Evolutionary conservation across 2,329 filamentous ascomycete genomes (phyloP).

Genomic region (Cladophialophora bantiana): DNA sequence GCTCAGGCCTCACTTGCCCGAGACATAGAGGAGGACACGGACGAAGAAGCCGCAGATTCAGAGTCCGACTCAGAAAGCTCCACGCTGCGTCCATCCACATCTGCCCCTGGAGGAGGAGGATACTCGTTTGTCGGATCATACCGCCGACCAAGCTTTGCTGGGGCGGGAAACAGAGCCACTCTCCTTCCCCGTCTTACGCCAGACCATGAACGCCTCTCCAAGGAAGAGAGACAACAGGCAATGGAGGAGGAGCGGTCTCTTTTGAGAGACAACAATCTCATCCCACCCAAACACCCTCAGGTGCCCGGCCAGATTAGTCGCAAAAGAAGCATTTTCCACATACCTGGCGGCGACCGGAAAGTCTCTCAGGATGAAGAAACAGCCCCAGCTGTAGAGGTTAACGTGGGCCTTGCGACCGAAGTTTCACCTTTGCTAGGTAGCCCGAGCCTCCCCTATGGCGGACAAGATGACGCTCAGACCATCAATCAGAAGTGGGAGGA

Average conservation of each 20-base stretch:
- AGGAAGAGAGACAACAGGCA: slow-evolving; percentile 61
- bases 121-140: slow-evolving; percentile 70
- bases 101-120: slow-evolving; percentile 46
- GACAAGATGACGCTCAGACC: slow-evolving; percentile 60
- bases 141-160: slow-evolving; percentile 78
- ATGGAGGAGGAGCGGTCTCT: slow-evolving; percentile 65
- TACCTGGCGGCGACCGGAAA: slow-evolving; percentile 37
- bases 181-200: slow-evolving; percentile 61
- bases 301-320: slow-evolving; percentile 33
- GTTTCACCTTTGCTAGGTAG: slow-evolving; percentile 58
- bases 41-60: slow-evolving; percentile 51
- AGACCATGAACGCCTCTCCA: slow-evolving; percentile 56
- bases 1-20: slow-evolving; percentile 70
- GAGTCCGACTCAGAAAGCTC: slow-evolving; percentile 49
- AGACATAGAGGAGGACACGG: slow-evolving; percentile 70
- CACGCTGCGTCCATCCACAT: slow-evolving; percentile 51
- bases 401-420: slow-evolving; percentile 48
- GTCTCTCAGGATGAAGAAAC: slow-evolving; percentile 41
- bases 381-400: slow-evolving; percentile 27
- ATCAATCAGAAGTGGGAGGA: slow-evolving; percentile 82
- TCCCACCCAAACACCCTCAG: slow-evolving; percentile 59
- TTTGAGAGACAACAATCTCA: slow-evolving; percentile 65
- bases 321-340: slow-evolving; percentile 32
- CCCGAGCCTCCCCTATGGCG: slow-evolving; percentile 52
- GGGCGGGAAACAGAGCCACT: slow-evolving; percentile 72